Base-by-base conservation (phyloP, 169 alveolate genomes). In the Eimeria acervulina region DNA sequence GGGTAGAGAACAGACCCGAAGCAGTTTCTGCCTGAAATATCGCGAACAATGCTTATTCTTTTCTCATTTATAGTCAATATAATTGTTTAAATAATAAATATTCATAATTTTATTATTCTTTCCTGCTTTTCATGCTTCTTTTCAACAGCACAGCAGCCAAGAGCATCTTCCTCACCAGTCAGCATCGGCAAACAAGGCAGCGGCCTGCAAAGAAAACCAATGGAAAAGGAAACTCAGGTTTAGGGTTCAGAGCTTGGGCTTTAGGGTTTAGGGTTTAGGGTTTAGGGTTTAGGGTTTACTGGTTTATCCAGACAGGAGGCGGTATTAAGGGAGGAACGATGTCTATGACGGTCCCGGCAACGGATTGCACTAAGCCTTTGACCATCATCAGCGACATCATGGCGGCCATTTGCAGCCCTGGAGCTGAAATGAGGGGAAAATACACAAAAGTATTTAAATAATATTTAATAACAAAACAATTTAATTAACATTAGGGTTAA, bases 141-240 rank as follows among this genome's bases (percentile, higher is more conserved):
- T 6, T 68, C 40, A n/a, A 10, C 2, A 19, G 66, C 2, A 13
- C 15, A 55, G 66, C 5, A 7, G 55, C 55, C 12, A 12, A 47
- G 12, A 7, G 26, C 26, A 4, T 36, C 42, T 8, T 28, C 28
- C 40, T 68, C 38, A 96, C 99, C 99, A 17, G 99, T 98, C 3
- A 98, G 97, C 99, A 98, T 98, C 26, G 99, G 99, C 1, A 98
- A 95, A 80, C 99, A 98, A 74, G 99, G 99, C 70, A 98, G 95
- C 28, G 98, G 98, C 93, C 99, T 97, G 92, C 23, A 21, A 12
- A 59, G 33, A 70, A 33, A 15, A 1, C 28, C 51, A 28, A 28
- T 5, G 88, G 0, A n/a, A 8, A 70, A 70, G 15, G 44, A n/a
- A 7, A 8, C 2, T 6, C 15, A 17, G 42, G 42, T n/a, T n/a